These are phyloP conservation scores for Mycena capillaripes DNA, from an alignment of 768 basidiomycete species.

Conservation along the genomic window DNA sequence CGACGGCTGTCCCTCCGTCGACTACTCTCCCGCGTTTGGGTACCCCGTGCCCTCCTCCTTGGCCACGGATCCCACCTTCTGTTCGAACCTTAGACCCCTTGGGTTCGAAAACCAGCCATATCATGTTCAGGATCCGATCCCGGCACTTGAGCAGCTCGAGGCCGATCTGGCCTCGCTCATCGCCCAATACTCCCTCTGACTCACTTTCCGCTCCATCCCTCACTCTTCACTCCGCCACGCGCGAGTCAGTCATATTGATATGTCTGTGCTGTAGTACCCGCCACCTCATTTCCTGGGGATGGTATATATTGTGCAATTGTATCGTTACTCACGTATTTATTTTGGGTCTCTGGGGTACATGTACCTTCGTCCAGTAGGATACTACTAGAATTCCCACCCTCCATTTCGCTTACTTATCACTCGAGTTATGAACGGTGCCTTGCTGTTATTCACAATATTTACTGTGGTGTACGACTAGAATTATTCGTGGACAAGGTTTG, in stretches of 20 bases:
- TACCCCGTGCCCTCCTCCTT: slow-evolving; percentile 7
- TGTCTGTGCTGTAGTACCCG: slow-evolving; percentile 8
- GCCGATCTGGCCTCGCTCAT: slow-evolving; percentile 34
- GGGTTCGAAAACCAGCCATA: slow-evolving; percentile 14
- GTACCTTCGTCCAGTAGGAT: not conserved
- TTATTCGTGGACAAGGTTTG: slow-evolving; percentile 15
- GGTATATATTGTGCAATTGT: slow-evolving; percentile 30
- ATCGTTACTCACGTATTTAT: slow-evolving; percentile 24
- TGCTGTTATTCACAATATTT: not conserved
- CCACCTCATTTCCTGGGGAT: not conserved
- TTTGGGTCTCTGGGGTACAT: no score
- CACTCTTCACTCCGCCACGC: not conserved
- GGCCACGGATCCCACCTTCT: slow-evolving; percentile 10
- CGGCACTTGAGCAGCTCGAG: slow-evolving; percentile 34
- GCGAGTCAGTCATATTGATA: no score
- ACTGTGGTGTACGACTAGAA: slow-evolving; percentile 10
- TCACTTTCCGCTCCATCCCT: not conserved
- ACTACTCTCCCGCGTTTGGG: slow-evolving; percentile 22
- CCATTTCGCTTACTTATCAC: slow-evolving; percentile 18
- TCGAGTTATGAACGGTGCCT: slow-evolving; percentile 3
- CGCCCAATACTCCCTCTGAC: slow-evolving; percentile 33
- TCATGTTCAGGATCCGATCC: slow-evolving; percentile 3
- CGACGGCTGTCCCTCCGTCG: slow-evolving; percentile 24
- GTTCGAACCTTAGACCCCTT: slow-evolving; percentile 31
- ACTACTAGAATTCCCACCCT: not conserved